These are phyloP conservation scores for Takashimella koratensis DNA, from an alignment of 1,284 basidiomycete genomes.

Conservation along the genomic window DNA sequence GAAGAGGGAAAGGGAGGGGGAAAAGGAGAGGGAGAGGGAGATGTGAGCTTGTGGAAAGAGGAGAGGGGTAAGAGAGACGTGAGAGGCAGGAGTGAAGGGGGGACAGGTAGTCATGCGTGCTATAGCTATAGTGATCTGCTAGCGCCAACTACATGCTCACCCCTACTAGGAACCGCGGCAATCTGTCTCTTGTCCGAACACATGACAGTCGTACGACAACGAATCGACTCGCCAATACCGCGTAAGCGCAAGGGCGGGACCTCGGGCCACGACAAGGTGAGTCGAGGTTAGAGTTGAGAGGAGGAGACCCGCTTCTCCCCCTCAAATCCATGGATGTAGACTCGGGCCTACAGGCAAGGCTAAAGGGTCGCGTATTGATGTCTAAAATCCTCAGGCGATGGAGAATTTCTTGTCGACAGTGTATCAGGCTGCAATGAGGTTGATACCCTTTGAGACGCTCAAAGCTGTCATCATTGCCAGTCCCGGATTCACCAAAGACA, in stretches of 20 bases:
- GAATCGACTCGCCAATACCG: conserved; percentile 85
- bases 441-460: conserved; percentile 78
- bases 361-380: neutral
- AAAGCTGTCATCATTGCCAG: conserved; percentile 93
- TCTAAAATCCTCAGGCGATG: conserved; percentile 54
- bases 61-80: no score
- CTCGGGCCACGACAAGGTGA: conserved; percentile 75
- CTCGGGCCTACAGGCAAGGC: no score
- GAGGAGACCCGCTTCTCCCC: conserved; percentile 8
- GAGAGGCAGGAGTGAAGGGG: no score
- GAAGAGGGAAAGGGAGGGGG: no score
- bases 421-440: conserved; percentile 81
- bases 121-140: no score
- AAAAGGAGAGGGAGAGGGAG: no score
- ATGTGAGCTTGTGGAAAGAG: no score
- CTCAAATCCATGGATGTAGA: no score
- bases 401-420: conserved; percentile 76
- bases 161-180: conserved; percentile 68
- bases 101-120: no score
- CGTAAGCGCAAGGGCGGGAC: conserved; percentile 81
- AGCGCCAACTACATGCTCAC: neutral
- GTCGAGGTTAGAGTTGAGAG: conserved; percentile 5
- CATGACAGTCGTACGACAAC: conserved; percentile 91
- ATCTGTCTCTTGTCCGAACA: conserved; percentile 94
- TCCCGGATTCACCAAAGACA: conserved; percentile 91